Percentiles rank a stretch among this genome's conserved stretches.
These are phyloP conservation scores for Pulicaria dysenterica DNA, from an alignment of 129 eudicot genomes.

Conservation along the genomic window DNA sequence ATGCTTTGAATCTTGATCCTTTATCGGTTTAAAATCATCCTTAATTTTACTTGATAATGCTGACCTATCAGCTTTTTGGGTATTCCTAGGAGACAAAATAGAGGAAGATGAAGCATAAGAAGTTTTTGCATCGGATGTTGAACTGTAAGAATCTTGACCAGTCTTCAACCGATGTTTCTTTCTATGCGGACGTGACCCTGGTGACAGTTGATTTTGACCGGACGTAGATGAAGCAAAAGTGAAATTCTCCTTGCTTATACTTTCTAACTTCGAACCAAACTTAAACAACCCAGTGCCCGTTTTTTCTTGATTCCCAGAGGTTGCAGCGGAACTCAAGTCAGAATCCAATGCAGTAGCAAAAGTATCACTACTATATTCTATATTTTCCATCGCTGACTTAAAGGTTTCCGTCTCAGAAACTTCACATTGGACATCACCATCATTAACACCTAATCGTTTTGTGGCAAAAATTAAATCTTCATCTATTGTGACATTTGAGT, in stretches of 20 bases:
- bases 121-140: slow-evolving; percentile 38
- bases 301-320: slow-evolving; percentile 49
- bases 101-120: slow-evolving; percentile 32
- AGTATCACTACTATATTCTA: slow-evolving; percentile 61
- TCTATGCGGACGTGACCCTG: slow-evolving; percentile 54
- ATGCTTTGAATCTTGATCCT: slow-evolving; percentile 43
- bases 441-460: slow-evolving; percentile 46
- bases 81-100: slow-evolving; percentile 41
- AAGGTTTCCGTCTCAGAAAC: slow-evolving; percentile 67
- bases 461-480: slow-evolving; percentile 64
- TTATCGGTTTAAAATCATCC: slow-evolving; percentile 37
- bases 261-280: slow-evolving; percentile 51
- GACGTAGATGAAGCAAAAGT: slow-evolving; percentile 77
- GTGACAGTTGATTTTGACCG: slow-evolving; percentile 45
- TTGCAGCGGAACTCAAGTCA: slow-evolving; percentile 59
- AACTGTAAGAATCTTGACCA: slow-evolving; percentile 50
- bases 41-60: slow-evolving; percentile 33
- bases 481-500: slow-evolving; percentile 43
- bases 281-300: slow-evolving; percentile 42
- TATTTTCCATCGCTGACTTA: slow-evolving; percentile 64
- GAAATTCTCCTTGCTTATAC: slow-evolving; percentile 50
- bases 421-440: slow-evolving; percentile 38
- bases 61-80: slow-evolving; percentile 40
- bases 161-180: slow-evolving; percentile 68
- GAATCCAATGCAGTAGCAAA: slow-evolving; percentile 61